phyloP scores from a whole-genome alignment of 345 rosid species.

The Angophora floribunda region DNA sequence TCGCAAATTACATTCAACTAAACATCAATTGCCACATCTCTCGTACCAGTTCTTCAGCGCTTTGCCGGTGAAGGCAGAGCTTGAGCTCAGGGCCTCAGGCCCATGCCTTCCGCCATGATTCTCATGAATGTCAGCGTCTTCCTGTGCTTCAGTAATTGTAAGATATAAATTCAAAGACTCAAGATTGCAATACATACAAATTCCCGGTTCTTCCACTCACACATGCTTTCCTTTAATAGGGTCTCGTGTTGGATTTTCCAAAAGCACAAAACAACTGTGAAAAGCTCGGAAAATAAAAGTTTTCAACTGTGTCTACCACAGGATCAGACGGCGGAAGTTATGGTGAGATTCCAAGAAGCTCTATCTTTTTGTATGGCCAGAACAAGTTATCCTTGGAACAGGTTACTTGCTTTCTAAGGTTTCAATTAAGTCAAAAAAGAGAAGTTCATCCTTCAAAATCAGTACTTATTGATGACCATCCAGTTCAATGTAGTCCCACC shows the following conservation, averaged over 20 bases:
- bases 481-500: neutral
- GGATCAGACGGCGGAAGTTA: neutral
- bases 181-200: neutral
- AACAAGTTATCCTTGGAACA: neutral
- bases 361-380: neutral
- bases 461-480: too few species aligned
- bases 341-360: conserved; percentile 4
- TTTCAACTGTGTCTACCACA: neutral
- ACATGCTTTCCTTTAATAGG: too few species aligned
- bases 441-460: neutral
- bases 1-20: neutral
- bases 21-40: neutral
- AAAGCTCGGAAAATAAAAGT: conserved; percentile 23
- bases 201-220: neutral
- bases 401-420: neutral
- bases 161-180: neutral
- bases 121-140: conserved; percentile 10
- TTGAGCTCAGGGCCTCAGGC: neutral
- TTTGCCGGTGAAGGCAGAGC: neutral
- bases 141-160: conserved; percentile 38
- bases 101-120: neutral
- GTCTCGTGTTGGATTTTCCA: neutral
- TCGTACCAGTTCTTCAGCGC: neutral
- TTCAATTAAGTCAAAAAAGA: neutral
- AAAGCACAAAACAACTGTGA: conserved; percentile 33